A percentile compares a stretch with the other conserved stretches of the same genome.
Conservation (phyloP, 345 rosid species). For the Eucalyptus sp. region DNA sequence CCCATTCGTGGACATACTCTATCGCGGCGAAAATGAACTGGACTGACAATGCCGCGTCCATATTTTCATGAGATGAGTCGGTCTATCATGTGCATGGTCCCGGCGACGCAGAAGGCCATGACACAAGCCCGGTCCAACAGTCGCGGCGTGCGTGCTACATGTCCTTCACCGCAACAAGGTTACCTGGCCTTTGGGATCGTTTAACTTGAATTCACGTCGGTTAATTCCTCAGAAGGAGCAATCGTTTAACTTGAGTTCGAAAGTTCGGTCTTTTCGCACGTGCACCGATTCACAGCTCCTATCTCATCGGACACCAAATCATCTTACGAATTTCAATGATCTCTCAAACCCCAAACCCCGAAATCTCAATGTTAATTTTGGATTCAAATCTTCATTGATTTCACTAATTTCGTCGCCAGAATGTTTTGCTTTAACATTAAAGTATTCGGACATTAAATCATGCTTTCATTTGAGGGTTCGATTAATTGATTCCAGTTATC, state of each 20-base stretch:
- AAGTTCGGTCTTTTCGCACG: not conserved
- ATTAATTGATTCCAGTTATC: not conserved
- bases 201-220: not conserved
- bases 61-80: not conserved
- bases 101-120: not conserved
- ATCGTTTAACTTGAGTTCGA: not conserved
- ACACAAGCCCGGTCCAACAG: not conserved
- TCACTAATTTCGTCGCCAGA: not conserved
- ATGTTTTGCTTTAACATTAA: not conserved
- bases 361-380: not conserved
- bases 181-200: not conserved
- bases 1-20: rapidly evolving
- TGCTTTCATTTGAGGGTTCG: not conserved
- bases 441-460: not conserved
- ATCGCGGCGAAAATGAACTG: not conserved
- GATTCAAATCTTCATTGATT: not conserved
- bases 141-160: not conserved
- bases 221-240: not conserved
- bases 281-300: not conserved
- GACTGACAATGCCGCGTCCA: not conserved
- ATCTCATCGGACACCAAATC: not conserved
- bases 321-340: no score
- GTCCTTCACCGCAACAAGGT: not conserved
- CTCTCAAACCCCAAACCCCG: not conserved
- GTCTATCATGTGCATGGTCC: not conserved